phyloP scores from a whole-genome alignment of 495 filamentous ascomycete genomes.

The Gamarada debralockiae region DNA sequence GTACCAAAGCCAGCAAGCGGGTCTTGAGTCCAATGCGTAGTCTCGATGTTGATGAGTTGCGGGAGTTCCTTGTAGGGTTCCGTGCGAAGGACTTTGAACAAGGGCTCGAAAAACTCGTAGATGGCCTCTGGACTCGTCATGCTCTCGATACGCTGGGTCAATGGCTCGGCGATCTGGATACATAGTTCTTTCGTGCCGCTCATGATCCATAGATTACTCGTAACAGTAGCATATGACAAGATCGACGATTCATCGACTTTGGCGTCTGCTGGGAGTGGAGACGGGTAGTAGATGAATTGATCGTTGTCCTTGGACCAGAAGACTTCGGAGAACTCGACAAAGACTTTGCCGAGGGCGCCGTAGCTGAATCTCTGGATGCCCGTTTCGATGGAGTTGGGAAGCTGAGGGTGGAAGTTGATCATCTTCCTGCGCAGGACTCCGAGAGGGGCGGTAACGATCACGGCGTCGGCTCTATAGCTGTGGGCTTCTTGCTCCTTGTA shows the following conservation, averaged over 20 bases:
- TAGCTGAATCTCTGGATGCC: conserved; percentile 14
- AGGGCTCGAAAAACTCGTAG: conserved; percentile 16
- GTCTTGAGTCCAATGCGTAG: conserved; percentile 20
- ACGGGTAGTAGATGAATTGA: conserved; percentile 21
- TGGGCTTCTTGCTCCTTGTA: neutral
- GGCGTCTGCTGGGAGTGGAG: conserved; percentile 6
- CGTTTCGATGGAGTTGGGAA: conserved; percentile 6
- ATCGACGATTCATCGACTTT: conserved; percentile 9
- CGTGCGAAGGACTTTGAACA: conserved; percentile 16
- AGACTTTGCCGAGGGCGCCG: conserved; percentile 18
- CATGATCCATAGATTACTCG: conserved; percentile 17
- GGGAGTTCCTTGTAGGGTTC: conserved; percentile 18
- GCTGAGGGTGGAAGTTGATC: conserved; percentile 8
- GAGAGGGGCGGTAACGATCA: conserved; percentile 15
- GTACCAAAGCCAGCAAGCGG: conserved; percentile 15
- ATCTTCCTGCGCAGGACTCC: conserved; percentile 13
- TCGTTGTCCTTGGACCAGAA: conserved; percentile 21
- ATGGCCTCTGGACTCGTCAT: conserved; percentile 2
- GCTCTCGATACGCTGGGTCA: conserved; percentile 17
- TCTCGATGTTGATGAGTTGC: conserved; percentile 14
- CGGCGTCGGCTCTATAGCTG: conserved; percentile 10
- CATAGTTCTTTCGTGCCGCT: conserved; percentile 17
- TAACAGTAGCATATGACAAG: conserved; percentile 18
- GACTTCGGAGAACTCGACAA: conserved; percentile 17
- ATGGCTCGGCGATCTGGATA: conserved; percentile 15